Conservation (phyloP, 1,284 basidiomycete genomes). For the Exobasidium cylindrosporum region DNA sequence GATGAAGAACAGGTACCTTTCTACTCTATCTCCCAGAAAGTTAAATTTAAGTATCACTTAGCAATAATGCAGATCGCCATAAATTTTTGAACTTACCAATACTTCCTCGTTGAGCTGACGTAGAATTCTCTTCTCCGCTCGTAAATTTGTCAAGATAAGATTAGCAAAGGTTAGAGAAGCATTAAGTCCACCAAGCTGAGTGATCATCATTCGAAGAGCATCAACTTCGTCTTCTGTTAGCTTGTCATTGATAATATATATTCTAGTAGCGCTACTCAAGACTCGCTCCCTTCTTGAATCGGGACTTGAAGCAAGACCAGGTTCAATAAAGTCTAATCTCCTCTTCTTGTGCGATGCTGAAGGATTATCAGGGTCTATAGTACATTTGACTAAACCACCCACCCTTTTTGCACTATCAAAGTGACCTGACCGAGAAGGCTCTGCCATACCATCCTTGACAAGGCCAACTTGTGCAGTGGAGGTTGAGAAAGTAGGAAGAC, state of each 20-base stretch:
- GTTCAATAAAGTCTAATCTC: conserved; percentile 5
- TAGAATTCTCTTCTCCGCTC: background rate
- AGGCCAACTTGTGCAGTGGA: no score
- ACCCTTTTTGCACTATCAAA: no score
- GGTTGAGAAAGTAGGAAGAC: no score
- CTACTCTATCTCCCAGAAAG: background rate
- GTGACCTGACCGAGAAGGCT: no score
- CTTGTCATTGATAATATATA: conserved; percentile 9
- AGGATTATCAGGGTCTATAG: no score
- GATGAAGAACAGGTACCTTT: conserved; percentile 7
- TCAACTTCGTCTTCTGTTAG: conserved; percentile 2
- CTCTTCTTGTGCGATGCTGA: no score
- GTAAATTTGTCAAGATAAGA: conserved; percentile 5
- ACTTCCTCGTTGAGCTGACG: background rate
- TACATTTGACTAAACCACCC: no score
- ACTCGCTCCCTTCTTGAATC: background rate
- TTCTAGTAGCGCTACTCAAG: conserved; percentile 7
- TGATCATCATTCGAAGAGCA: background rate
- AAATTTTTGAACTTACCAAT: background rate
- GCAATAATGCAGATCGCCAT: background rate
- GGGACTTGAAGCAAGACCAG: background rate
- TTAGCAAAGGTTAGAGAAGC: conserved; percentile 1
- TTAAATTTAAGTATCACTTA: background rate
- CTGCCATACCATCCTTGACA: no score
- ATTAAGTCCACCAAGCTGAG: conserved; percentile 6